These are phyloP conservation scores for Cyanidiococcus yangmingshanensis DNA, from an alignment of 23 red algal species.

Conservation along the genomic window DNA sequence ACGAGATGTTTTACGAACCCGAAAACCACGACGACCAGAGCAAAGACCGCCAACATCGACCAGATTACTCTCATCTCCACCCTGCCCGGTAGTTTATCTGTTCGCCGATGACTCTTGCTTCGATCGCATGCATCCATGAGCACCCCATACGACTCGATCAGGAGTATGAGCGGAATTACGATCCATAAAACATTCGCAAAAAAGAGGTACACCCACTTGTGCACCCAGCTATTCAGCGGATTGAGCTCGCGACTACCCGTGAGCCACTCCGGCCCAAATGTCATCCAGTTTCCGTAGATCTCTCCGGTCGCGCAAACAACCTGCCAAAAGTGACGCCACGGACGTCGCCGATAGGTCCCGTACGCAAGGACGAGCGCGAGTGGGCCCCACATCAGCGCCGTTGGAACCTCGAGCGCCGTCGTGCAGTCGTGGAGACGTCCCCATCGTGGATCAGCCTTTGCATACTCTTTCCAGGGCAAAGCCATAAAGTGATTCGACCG, in stretches of 20 bases:
- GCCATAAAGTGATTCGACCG: conserved; percentile 22
- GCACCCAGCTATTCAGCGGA: conserved; percentile 30
- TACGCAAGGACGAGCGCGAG: conserved; percentile 20
- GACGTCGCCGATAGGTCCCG: conserved; percentile 3
- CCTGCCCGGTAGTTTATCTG: not conserved
- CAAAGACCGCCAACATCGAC: conserved; percentile 4
- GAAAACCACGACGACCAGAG: not conserved
- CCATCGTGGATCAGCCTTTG: conserved; percentile 29
- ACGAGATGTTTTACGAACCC: conserved; percentile 12
- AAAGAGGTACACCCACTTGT: conserved; percentile 30
- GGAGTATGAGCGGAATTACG: conserved; percentile 23
- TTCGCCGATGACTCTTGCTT: not conserved
- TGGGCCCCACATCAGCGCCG: conserved; percentile 28
- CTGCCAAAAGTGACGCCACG: conserved; percentile 33
- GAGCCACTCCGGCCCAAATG: conserved; percentile 33
- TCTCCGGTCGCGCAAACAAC: conserved; percentile 22
- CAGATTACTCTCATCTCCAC: not conserved
- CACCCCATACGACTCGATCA: conserved; percentile 17
- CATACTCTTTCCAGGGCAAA: conserved; percentile 32
- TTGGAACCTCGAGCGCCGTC: conserved; percentile 24
- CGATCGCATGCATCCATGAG: conserved; percentile 26
- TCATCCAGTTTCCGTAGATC: conserved; percentile 35
- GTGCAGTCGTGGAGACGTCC: conserved; percentile 32
- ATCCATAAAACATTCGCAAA: conserved; percentile 34
- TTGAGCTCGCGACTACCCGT: conserved; percentile 26